Base-by-base conservation (phyloP, 495 filamentous ascomycete species). In the Aspergillus baeticus region DNA sequence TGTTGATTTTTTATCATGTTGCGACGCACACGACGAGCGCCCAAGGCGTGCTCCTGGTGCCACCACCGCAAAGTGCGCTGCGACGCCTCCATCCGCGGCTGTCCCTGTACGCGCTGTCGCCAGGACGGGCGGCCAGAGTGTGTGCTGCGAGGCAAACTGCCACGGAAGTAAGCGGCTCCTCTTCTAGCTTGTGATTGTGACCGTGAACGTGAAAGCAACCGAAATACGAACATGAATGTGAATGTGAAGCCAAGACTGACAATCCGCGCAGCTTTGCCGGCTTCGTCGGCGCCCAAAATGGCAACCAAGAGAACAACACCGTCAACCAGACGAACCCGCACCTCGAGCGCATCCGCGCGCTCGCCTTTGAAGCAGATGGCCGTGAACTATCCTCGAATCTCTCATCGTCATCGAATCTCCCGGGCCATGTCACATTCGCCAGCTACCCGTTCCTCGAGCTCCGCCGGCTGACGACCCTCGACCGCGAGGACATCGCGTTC, bases 41-140 rank as follows among this genome's bases (percentile, higher is more conserved):
- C 76, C 2, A 74, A 69, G 43, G 77, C 76, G 11, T 81, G 78
- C 29, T 60, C 71, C n/a, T 77, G 75, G 60, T 81, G 77, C 47
- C 70, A 76, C 42, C 69, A 74, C 55, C 70, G 78, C n/a, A 79
- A 80, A 57, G 77, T 81, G 26, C 73, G 78, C 36, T 81, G 78
- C 55, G 78, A 81, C 51, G 76, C 77, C 10, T 75, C 74, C 2
- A 75, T 78, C 23, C 65, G 71, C 10, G 77, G 77, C 0, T 65
- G 69, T 45, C 76, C 78, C 8, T 81, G 76, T 60, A 78, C 78
- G 58, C 77, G 78, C 38, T 81, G 78, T 57, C 75, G 55, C 55
- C 76, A 66, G 63, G 75, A 68, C 50, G 74, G 68, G 58, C 73
- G 59, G 62, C 69, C 14, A 55, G 69, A 67, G 58, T 80, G 78